Evolutionary conservation across 805 yeast species (phyloP).

Genomic region (Millerozyma miso): DNA sequence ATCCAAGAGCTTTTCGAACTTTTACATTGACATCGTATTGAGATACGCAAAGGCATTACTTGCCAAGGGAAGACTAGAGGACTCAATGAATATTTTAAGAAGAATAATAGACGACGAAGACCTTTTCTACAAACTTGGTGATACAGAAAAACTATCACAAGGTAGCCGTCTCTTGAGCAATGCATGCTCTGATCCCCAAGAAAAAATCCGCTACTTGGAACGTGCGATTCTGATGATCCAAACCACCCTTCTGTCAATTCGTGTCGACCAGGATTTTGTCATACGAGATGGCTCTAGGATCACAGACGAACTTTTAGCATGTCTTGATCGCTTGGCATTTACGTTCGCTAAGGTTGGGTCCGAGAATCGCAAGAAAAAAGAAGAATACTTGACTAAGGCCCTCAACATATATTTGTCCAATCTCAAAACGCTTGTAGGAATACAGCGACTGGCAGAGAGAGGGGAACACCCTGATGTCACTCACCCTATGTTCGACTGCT

Average conservation of each 20-base stretch:
- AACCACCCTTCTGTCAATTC: slow-evolving; percentile 23
- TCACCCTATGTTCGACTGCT: slow-evolving; percentile 36
- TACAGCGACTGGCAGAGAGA: slow-evolving; percentile 14
- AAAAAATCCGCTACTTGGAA: slow-evolving; percentile 22
- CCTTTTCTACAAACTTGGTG: slow-evolving; percentile 35
- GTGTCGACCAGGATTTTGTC: slow-evolving; percentile 20
- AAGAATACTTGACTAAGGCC: slow-evolving; percentile 18
- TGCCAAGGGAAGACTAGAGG: slow-evolving; percentile 36
- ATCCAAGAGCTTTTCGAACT: slow-evolving; percentile 33
- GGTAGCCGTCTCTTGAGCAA: slow-evolving; percentile 34
- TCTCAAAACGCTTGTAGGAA: slow-evolving; percentile 19
- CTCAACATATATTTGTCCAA: slow-evolving; percentile 36
- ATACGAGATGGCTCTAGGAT: slow-evolving; percentile 23
- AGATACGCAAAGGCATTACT: slow-evolving; percentile 38
- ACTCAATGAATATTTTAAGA: slow-evolving; percentile 23
- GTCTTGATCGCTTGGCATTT: slow-evolving; percentile 33
- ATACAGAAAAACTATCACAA: slow-evolving; percentile 37
- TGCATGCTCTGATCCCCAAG: slow-evolving; percentile 16
- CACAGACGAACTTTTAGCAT: slow-evolving; percentile 34
- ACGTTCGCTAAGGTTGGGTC: slow-evolving; percentile 18
- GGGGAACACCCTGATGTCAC: slow-evolving; percentile 20
- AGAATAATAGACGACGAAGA: slow-evolving; percentile 32
- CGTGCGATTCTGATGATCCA: slow-evolving; percentile 31
- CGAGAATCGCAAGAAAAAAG: slow-evolving; percentile 7
- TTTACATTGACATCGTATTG: slow-evolving; percentile 39